A percentile compares a stretch with the other conserved stretches of the same genome.
These are phyloP conservation scores for Candolleomyces aberdarensis DNA, from an alignment of 768 basidiomycete species.

Conservation along the genomic window DNA sequence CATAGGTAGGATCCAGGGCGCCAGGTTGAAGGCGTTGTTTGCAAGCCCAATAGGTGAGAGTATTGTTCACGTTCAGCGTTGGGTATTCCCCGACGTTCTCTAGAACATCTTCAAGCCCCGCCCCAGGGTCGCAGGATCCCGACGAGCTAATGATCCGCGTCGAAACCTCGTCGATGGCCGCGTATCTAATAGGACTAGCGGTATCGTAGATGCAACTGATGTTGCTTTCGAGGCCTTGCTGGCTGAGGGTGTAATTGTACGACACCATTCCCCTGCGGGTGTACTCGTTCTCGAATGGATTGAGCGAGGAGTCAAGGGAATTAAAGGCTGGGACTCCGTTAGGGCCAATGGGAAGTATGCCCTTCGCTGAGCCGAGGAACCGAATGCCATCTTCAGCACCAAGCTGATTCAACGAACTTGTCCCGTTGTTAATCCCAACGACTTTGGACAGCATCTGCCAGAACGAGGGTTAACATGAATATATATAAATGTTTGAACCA, in stretches of 20 bases:
- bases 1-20: not conserved
- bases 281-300: constrained; percentile 5
- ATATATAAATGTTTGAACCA: not conserved
- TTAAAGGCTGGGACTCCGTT: constrained; percentile 19
- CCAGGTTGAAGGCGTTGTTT: not conserved
- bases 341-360: constrained; percentile 21
- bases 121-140: not conserved
- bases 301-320: constrained; percentile 1
- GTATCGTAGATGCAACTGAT: constrained; percentile 17
- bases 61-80: not conserved
- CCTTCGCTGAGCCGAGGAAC: constrained; percentile 22
- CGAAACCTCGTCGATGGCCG: not conserved
- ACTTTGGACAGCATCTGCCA: constrained; percentile 14
- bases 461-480: not conserved
- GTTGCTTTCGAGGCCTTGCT: constrained; percentile 20
- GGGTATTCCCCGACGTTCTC: not conserved
- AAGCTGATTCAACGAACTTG: constrained; percentile 17
- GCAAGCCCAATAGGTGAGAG: not conserved
- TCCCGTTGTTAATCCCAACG: constrained; percentile 12
- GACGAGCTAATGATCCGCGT: not conserved
- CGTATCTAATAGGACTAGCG: constrained; percentile 6
- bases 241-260: constrained; percentile 21
- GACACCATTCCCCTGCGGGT: not conserved
- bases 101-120: not conserved
- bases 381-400: constrained; percentile 16